phyloP scores from a whole-genome alignment of 176 grass and related monocot species.

The Hyparrhenia diplandra region DNA sequence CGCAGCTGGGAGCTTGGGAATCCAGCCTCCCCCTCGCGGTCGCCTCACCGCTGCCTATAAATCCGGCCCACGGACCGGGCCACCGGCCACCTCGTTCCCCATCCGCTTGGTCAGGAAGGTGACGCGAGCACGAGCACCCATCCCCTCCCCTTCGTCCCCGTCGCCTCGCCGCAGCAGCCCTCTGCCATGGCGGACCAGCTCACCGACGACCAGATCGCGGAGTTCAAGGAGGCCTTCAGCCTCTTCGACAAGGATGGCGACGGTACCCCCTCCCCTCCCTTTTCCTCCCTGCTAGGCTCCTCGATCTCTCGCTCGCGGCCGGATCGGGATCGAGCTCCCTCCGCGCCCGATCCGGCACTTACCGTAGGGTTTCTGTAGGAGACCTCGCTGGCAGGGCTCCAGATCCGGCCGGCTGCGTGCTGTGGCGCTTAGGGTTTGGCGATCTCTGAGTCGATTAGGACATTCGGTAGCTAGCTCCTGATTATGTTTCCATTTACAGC shows the following conservation, averaged over 20 bases:
- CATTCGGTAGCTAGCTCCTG: neutral
- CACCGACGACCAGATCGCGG: constrained; percentile 85
- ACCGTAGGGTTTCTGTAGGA: neutral
- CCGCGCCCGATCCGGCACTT: constrained; percentile 13
- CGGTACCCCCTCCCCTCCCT: constrained; percentile 20
- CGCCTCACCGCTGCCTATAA: constrained; percentile 20
- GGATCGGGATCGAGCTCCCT: constrained; percentile 22
- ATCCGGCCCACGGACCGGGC: neutral
- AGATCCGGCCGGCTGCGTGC: neutral
- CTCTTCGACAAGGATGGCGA: constrained; percentile 98
- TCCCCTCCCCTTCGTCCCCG: neutral
- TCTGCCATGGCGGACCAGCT: constrained; percentile 80
- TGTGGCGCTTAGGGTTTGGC: neutral
- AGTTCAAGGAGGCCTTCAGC: constrained; percentile 97
- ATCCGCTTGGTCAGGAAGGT: neutral
- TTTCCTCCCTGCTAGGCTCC: neutral
- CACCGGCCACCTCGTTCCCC: constrained; percentile 11
- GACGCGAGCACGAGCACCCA: neutral
- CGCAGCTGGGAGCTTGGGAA: neutral
- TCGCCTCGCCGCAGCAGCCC: neutral
- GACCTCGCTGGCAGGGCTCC: neutral
- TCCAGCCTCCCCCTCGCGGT: neutral
- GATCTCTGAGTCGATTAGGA: neutral
- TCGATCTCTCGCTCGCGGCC: neutral
- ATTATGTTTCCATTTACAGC: neutral